Percentiles rank a stretch among this genome's conserved stretches.
Conservation (phyloP, 768 basidiomycete species). For the Cyclocybe cylindracea region DNA sequence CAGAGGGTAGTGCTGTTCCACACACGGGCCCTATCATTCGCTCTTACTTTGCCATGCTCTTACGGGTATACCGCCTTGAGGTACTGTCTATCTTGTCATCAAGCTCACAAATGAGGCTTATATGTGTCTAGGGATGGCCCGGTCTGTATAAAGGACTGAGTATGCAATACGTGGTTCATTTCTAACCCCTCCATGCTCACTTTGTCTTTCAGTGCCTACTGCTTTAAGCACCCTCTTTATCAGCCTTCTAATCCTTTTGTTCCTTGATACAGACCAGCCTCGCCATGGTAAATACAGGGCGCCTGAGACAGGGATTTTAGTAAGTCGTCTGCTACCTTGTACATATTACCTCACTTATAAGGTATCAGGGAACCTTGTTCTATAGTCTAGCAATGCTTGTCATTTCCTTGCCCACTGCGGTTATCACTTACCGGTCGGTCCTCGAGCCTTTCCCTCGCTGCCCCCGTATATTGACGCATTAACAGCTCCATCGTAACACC, state of each 20-base stretch:
- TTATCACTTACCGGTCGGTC: conserved; percentile 75
- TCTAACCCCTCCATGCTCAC: neutral
- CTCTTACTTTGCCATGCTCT: conserved; percentile 74
- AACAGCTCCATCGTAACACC: conserved; percentile 82
- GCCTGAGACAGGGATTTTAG: conserved; percentile 58
- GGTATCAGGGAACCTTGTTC: conserved; percentile 52
- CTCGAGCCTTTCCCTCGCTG: neutral
- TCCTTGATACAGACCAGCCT: conserved; percentile 57
- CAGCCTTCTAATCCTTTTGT: conserved; percentile 55
- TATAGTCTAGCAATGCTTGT: conserved; percentile 70
- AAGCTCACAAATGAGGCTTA: neutral
- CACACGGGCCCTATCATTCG: conserved; percentile 79
- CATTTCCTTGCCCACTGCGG: conserved; percentile 64
- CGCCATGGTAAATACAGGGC: conserved; percentile 68
- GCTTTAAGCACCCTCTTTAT: conserved; percentile 52
- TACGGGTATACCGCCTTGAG: conserved; percentile 72
- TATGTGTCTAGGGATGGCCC: conserved; percentile 49
- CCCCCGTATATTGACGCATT: conserved; percentile 1
- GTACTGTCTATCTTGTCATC: conserved; percentile 33
- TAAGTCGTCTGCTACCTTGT: conserved; percentile 12
- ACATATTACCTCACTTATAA: neutral
- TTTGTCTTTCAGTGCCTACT: conserved; percentile 40
- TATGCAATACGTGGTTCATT: conserved; percentile 21
- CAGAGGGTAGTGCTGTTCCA: conserved; percentile 73
- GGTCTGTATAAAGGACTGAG: conserved; percentile 84